Percentiles rank a stretch among this genome's conserved stretches.
These are phyloP conservation scores for Tausonia pullulans DNA, from an alignment of 1,284 basidiomycete species.

Conservation along the genomic window DNA sequence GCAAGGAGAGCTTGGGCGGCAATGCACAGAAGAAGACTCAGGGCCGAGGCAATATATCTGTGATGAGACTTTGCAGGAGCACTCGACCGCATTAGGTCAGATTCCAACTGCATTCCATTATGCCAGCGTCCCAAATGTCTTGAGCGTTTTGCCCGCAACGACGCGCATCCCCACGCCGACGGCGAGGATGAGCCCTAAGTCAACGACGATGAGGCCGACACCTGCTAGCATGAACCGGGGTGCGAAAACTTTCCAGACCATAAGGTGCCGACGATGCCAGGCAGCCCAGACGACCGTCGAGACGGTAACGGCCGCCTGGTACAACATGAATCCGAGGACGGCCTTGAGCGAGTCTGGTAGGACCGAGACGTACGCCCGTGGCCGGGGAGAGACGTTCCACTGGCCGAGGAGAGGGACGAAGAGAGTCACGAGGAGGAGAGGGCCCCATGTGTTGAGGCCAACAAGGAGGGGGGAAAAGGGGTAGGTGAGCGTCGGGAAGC, in stretches of 20 bases:
- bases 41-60: too few species aligned
- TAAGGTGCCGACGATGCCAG: conserved; percentile 73
- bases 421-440: conserved; percentile 52
- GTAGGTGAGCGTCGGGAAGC: conserved; percentile 55
- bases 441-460: conserved; percentile 66
- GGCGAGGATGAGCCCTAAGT: conserved; percentile 36
- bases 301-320: conserved; percentile 56
- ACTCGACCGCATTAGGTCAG: background rate
- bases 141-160: conserved; percentile 31
- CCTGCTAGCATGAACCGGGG: conserved; percentile 80
- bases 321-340: conserved; percentile 53
- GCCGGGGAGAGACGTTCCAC: conserved; percentile 75
- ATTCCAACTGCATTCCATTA: background rate
- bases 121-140: conserved; percentile 26
- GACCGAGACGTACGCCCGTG: conserved; percentile 28
- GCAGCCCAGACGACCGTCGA: conserved; percentile 63
- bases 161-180: conserved; percentile 30
- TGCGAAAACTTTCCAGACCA: conserved; percentile 99
- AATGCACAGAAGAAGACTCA: too few species aligned
- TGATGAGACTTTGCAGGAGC: background rate
- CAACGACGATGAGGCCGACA: conserved; percentile 36
- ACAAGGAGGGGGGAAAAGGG: conserved; percentile 70
- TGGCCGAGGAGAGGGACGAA: conserved; percentile 61
- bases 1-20: too few species aligned
- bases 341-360: conserved; percentile 40